Base-by-base conservation (phyloP, 495 filamentous ascomycete species). In the Annulohypoxylon stygium region DNA sequence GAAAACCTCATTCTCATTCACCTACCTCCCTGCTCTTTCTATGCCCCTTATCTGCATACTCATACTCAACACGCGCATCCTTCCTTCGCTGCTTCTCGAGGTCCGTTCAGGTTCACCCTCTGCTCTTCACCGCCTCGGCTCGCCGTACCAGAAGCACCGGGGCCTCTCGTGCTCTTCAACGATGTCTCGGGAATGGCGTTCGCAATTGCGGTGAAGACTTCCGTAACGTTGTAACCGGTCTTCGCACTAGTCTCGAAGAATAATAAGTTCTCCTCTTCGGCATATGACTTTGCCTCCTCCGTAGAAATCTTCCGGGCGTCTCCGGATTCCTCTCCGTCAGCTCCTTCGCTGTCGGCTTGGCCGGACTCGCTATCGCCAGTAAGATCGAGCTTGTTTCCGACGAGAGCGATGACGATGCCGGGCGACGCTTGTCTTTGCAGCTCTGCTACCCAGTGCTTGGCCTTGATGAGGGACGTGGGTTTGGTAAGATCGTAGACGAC, bases 401-500 rank as follows among this genome's bases (percentile, higher is more conserved):
- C 96, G 9, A 99, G 88, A 36, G 96, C 94, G 76, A 99, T 98
- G 54, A 98, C 97, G 74, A 99, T 99, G 37, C 97, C 97, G 12
- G 96, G 96, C 37, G 90, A 94, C n/a, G 96, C 96, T 83, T 99
- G 96, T 76, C 97, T 90, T 81, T 99, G 96, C 34, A 99, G 86
- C 83, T 99, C 96, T 34, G 96, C 96, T 23, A 99, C 96, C 96
- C 96, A 99, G 85, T 98, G 96, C 81, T 95, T 96, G 12, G 97
- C 96, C 84, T 99, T 99, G 76, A 91, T 90, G 67, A 99, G 89
- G 20, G 94, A 97, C 47, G 94, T 95, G 6, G 96, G 93, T 80
- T 98, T 98, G 39, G 96, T 99, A 74, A 99, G 90, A 81, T 99
- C 96, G 88, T 99, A 99, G 76, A 98, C 96, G 16, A 99, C 96